Evolutionary conservation across 371 early-diverging fungal species (phyloP).

Genomic region (Encephalitozoon romaleae): DNA sequence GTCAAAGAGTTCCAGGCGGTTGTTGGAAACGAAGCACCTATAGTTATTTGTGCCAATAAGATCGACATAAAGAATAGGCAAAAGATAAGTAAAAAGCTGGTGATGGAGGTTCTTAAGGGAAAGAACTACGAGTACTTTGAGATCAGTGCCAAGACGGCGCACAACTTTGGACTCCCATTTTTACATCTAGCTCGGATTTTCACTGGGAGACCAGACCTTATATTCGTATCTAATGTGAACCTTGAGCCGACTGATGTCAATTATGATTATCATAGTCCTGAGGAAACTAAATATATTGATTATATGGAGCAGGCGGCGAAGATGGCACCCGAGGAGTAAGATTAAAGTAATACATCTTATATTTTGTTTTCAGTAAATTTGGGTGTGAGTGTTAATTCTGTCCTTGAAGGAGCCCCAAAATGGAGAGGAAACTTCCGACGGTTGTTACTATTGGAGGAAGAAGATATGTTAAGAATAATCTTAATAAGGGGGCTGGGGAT

Average conservation of each 20-base stretch:
- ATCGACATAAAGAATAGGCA: slow-evolving; percentile 95
- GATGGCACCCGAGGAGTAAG: background rate
- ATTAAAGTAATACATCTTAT: background rate
- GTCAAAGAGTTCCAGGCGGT: slow-evolving; percentile 95
- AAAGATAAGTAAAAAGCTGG: slow-evolving; percentile 95
- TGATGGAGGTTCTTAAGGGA: slow-evolving; percentile 66
- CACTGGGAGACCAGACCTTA: slow-evolving; percentile 78
- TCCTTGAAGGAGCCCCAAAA: background rate
- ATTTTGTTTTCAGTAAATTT: background rate
- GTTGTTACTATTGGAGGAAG: slow-evolving; percentile 24
- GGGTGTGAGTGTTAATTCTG: background rate
- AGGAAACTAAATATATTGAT: background rate
- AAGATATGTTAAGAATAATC: slow-evolving; percentile 9
- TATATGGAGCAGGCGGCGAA: background rate
- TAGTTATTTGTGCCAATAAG: slow-evolving; percentile 99
- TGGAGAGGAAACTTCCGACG: slow-evolving; percentile 7
- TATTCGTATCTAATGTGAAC: slow-evolving; percentile 91
- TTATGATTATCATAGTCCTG: slow-evolving; percentile 28
- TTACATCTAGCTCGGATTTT: slow-evolving; percentile 94
- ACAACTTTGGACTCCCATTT: slow-evolving; percentile 99
- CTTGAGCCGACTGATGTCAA: slow-evolving; percentile 84
- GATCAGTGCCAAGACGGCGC: slow-evolving; percentile 94
- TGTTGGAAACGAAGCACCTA: slow-evolving; percentile 68
- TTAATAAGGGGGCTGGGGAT: background rate
- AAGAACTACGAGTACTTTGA: slow-evolving; percentile 95